A percentile compares a stretch with the other conserved stretches of the same genome.
Conservation (phyloP, 2,329 filamentous ascomycete species). For the Aspergillus nomiae region DNA sequence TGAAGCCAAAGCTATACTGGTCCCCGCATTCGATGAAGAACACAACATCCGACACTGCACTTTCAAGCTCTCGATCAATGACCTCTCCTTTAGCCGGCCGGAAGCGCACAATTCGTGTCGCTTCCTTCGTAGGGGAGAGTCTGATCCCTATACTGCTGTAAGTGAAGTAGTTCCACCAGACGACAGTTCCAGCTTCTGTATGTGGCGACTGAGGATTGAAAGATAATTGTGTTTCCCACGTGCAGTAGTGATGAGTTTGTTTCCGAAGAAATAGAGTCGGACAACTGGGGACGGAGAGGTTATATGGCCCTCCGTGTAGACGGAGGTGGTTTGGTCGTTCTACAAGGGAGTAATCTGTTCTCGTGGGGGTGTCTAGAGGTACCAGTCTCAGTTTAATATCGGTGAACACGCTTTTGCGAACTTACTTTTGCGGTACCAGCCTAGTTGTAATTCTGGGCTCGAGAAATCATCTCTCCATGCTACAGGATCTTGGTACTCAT, state of each 20-base stretch:
- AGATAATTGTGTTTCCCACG: constrained; percentile 47
- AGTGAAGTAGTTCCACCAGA: constrained; percentile 58
- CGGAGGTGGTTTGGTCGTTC: constrained; percentile 49
- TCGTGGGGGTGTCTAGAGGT: constrained; percentile 50
- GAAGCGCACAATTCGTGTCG: constrained; percentile 29
- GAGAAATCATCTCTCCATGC: constrained; percentile 42
- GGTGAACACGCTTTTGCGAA: background rate
- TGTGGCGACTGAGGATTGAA: constrained; percentile 48
- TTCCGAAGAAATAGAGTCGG: constrained; percentile 59
- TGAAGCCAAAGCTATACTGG: constrained; percentile 32
- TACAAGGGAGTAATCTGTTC: constrained; percentile 49
- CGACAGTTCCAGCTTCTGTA: constrained; percentile 56
- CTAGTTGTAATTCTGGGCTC: constrained; percentile 25
- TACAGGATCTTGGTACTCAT: constrained; percentile 15
- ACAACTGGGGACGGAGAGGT: constrained; percentile 52
- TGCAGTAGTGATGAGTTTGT: constrained; percentile 49
- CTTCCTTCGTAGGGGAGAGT: constrained; percentile 14
- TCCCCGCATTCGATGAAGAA: constrained; percentile 35
- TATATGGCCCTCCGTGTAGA: constrained; percentile 56
- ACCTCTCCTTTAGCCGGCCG: constrained; percentile 22
- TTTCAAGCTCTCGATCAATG: constrained; percentile 15
- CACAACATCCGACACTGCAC: constrained; percentile 21
- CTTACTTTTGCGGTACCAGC: constrained; percentile 46
- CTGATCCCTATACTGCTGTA: constrained; percentile 47
- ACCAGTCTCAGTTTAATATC: background rate